A percentile compares a stretch with the other conserved stretches of the same genome.
These are phyloP conservation scores for Leccinum longicurvipes DNA, from an alignment of 768 basidiomycete genomes.

Conservation along the genomic window DNA sequence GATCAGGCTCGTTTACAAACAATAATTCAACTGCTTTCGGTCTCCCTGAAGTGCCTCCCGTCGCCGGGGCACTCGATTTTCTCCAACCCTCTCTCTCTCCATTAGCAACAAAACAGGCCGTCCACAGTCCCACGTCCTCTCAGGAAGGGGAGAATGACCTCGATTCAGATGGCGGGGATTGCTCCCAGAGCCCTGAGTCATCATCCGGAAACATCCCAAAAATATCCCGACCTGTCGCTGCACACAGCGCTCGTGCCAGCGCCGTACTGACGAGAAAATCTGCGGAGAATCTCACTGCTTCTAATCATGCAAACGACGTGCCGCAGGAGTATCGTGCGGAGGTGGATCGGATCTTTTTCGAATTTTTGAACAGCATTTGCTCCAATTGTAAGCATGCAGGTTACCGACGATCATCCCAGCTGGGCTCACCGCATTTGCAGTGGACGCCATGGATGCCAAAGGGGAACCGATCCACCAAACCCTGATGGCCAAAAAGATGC, in stretches of 20 bases:
- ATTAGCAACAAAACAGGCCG: conserved; percentile 4
- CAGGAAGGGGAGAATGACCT: conserved; percentile 53
- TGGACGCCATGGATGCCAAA: conserved; percentile 90
- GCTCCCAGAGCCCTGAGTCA: conserved; percentile 30
- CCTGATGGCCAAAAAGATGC: conserved; percentile 99
- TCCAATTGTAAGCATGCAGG: conserved; percentile 71
- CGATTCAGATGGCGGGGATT: conserved; percentile 40
- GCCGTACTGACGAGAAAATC: conserved; percentile 19
- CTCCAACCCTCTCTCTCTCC: conserved; percentile 21
- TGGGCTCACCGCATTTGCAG: conserved; percentile 41
- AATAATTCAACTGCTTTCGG: conserved; percentile 39
- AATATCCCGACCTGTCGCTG: conserved; percentile 14
- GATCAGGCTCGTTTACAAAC: conserved; percentile 54
- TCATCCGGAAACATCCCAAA: conserved; percentile 23
- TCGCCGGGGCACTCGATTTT: conserved; percentile 29
- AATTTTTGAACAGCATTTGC: conserved; percentile 83
- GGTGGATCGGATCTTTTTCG: conserved; percentile 88
- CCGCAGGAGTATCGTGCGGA: conserved; percentile 77
- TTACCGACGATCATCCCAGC: background rate
- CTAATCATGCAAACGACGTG: conserved; percentile 55
- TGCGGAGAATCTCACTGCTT: conserved; percentile 23
- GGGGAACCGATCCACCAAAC: conserved; percentile 98
- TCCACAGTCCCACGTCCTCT: conserved; percentile 34
- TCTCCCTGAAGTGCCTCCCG: conserved; percentile 29
- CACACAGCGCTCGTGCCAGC: conserved; percentile 15